Base-by-base conservation (phyloP, 1,284 basidiomycete genomes). In the Tilletia caries region DNA sequence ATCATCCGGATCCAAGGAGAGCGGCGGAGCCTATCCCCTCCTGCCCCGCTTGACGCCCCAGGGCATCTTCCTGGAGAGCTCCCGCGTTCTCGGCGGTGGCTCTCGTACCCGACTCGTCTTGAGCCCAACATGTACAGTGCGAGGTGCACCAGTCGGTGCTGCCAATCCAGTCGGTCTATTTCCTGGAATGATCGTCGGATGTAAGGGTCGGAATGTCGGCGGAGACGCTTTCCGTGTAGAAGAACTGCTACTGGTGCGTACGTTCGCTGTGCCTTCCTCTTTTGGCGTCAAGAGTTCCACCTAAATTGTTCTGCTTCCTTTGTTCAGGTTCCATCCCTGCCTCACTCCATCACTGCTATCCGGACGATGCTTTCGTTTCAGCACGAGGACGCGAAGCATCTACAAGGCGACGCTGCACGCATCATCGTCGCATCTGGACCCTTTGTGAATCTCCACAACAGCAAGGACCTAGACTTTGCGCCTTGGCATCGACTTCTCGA, bases 151-250 rank as follows among this genome's bases (percentile, higher is more conserved):
- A 3, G 65, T 41, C 2, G 70, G 71, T 0, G 67, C 50, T 2
- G 66, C 74, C 0, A 75, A 72, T 15, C 71, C 73, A 20, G 62
- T 81, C 27, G 90, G 91, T 0, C 82, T 98, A 37, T 98, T 95
- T 80, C 93, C 94, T 0, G 96, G 96, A 1, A 90, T 90, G 48
- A 89, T 98, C 62, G 90, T 91, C 0, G 92, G 91, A 2, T 82
- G 97, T n/a, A 91, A 89, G 75, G 96, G 96, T 0, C 88, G 88
- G 78, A 98, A 98, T 82, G 94, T 93, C 1, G 92, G 93, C 1
- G 94, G 92, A 3, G 90, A 89, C 1, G 89, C 89, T 82, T 98
- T 97, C 81, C 86, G 89, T 18, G 94, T 91, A 0, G 88, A 89
- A 32, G 93, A 98, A 79, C 86, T 97, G 15, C 83, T 97, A 44